These are phyloP conservation scores for Chalciporus sphaerocephalus DNA, from an alignment of 768 basidiomycete species.

Conservation along the genomic window DNA sequence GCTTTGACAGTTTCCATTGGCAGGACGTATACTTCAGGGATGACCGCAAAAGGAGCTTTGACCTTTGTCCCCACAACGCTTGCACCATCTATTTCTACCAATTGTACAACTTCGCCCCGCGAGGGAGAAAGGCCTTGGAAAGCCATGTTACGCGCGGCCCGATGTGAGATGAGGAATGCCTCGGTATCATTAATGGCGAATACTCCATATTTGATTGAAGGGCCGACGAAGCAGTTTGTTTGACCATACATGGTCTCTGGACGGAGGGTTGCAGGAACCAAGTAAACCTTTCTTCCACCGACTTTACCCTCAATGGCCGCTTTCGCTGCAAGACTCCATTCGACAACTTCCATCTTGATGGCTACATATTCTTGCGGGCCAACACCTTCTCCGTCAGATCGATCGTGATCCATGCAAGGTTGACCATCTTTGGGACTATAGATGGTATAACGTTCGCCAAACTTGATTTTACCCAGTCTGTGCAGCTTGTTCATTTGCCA, in stretches of 20 bases:
- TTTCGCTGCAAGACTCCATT: constrained; percentile 74
- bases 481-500: constrained; percentile 97
- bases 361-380: constrained; percentile 95
- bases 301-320: constrained; percentile 60
- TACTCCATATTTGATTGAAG: constrained; percentile 85
- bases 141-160: constrained; percentile 95
- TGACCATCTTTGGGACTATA: constrained; percentile 99
- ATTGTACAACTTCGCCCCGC: constrained; percentile 66
- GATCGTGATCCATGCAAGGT: constrained; percentile 99
- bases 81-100: constrained; percentile 74
- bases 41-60: constrained; percentile 77
- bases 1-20: constrained; percentile 98
- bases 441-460: constrained; percentile 96
- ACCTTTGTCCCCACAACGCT: constrained; percentile 85
- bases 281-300: constrained; percentile 75
- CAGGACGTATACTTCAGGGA: constrained; percentile 87
- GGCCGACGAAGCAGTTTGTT: constrained; percentile 95
- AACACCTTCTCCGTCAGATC: constrained; percentile 88
- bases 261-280: constrained; percentile 94
- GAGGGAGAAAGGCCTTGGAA: constrained; percentile 82
- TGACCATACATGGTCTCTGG: constrained; percentile 99
- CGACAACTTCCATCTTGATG: constrained; percentile 88
- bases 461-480: constrained; percentile 88
- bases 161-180: constrained; percentile 83
- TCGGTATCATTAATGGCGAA: constrained; percentile 85